Percentiles rank a stretch among this genome's conserved stretches.
These are phyloP conservation scores for Begonia loranthoides DNA, from an alignment of 306 rosid genomes.

Conservation along the genomic window DNA sequence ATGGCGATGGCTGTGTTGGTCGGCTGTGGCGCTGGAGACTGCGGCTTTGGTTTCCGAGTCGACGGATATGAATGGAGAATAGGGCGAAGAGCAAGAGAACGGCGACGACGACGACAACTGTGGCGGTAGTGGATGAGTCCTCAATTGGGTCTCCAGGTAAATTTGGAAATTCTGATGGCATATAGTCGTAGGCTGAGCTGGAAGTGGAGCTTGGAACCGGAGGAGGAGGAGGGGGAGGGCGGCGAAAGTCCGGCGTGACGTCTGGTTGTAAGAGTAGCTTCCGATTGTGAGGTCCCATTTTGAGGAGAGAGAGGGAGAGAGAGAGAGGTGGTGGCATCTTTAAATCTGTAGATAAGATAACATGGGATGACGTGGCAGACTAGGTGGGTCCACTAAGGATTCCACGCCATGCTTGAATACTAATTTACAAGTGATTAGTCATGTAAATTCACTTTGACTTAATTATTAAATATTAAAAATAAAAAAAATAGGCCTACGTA, in stretches of 20 bases:
- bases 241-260: not conserved
- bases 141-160: not conserved
- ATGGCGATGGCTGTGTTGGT: not conserved
- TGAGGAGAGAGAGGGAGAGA: too few relatives aligned
- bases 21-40: not conserved
- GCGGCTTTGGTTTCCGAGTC: not conserved
- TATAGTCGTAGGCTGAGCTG: not conserved
- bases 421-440: too few relatives aligned
- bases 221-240: not conserved
- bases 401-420: too few relatives aligned
- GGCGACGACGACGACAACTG: conserved; percentile 14
- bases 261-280: not conserved
- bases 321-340: too few relatives aligned
- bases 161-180: not conserved
- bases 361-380: too few relatives aligned
- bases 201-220: not conserved
- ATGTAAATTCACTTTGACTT: too few relatives aligned
- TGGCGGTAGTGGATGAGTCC: conserved; percentile 6
- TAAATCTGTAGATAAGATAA: too few relatives aligned
- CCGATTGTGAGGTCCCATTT: not conserved
- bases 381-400: too few relatives aligned
- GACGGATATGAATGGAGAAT: conserved; percentile 14
- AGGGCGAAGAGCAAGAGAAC: conserved; percentile 19
- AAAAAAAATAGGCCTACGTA: too few relatives aligned
- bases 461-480: too few relatives aligned